Percentiles rank a stretch among this genome's conserved stretches.
Conservation (phyloP, 768 basidiomycete species). For the Botryobasidium botryosum region DNA sequence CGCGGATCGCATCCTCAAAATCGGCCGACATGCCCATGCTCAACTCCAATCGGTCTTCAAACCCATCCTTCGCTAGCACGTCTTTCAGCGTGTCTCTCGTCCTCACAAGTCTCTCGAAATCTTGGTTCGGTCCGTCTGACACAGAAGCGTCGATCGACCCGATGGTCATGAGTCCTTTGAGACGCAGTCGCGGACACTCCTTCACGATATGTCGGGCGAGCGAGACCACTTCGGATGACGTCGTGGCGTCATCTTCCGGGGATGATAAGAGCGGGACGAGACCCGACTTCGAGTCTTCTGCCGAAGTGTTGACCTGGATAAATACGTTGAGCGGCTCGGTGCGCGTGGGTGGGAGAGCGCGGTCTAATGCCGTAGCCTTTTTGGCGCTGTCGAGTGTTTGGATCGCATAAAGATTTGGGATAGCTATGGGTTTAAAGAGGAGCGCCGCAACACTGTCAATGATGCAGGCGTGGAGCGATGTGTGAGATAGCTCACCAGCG, state of each 20-base stretch:
- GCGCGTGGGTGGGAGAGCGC: slow-evolving; percentile 42
- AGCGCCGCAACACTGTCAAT: not conserved
- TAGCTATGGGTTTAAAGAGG: no score
- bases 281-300: slow-evolving; percentile 84
- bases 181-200: slow-evolving; percentile 53
- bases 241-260: slow-evolving; percentile 14
- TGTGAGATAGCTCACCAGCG: slow-evolving; percentile 36
- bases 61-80: slow-evolving; percentile 25
- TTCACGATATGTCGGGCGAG: slow-evolving; percentile 56
- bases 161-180: slow-evolving; percentile 94
- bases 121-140: slow-evolving; percentile 36
- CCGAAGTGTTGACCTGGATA: slow-evolving; percentile 89
- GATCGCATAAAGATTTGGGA: slow-evolving; percentile 73
- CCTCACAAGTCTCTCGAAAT: slow-evolving; percentile 54
- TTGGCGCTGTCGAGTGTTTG: slow-evolving; percentile 78
- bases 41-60: slow-evolving; percentile 42
- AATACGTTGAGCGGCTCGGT: slow-evolving; percentile 54
- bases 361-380: slow-evolving; percentile 63
- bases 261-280: slow-evolving; percentile 29
- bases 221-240: slow-evolving; percentile 35
- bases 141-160: slow-evolving; percentile 61
- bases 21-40: slow-evolving; percentile 99
- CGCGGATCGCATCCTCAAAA: slow-evolving; percentile 68
- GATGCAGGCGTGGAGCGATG: not conserved
- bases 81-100: slow-evolving; percentile 43